Conservation (phyloP, 2,329 filamentous ascomycete species). For the Elsinoe batatas region DNA sequence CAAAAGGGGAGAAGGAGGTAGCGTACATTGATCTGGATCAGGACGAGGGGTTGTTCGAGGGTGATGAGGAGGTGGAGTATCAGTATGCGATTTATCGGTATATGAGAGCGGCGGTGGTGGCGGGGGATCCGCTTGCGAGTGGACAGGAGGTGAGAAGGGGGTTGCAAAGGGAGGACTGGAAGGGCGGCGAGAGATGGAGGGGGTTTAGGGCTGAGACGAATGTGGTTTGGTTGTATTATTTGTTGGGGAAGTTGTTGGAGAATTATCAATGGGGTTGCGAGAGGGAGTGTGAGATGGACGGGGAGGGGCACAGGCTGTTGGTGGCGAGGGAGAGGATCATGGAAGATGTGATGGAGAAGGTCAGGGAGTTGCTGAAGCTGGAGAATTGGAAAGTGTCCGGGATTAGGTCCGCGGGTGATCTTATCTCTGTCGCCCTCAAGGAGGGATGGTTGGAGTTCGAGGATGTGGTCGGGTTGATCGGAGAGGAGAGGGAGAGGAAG, state of each 20-base stretch:
- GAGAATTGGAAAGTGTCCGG: constrained; percentile 21
- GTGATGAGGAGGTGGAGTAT: constrained; percentile 39
- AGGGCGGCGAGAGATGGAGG: constrained; percentile 34
- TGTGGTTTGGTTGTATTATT: constrained; percentile 53
- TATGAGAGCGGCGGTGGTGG: constrained; percentile 35
- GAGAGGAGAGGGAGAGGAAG: neutral
- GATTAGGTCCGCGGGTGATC: constrained; percentile 15
- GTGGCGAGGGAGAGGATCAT: constrained; percentile 29
- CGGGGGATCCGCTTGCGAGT: constrained; percentile 33
- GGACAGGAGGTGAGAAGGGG: constrained; percentile 23
- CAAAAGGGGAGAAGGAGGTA: constrained; percentile 22
- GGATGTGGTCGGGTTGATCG: constrained; percentile 25
- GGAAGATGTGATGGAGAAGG: constrained; percentile 28
- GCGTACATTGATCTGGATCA: constrained; percentile 39
- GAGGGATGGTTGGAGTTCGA: constrained; percentile 28
- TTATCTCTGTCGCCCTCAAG: constrained; percentile 25
- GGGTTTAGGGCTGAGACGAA: constrained; percentile 52
- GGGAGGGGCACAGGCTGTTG: neutral
- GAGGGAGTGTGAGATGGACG: constrained; percentile 14
- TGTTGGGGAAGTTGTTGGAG: constrained; percentile 46
- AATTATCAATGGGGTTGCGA: constrained; percentile 19
- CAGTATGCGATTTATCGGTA: constrained; percentile 49
- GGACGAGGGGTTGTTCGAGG: constrained; percentile 37
- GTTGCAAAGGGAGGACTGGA: constrained; percentile 16
- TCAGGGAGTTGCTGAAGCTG: constrained; percentile 32